Evolutionary conservation across 805 yeast genomes (phyloP).

Genomic region (Metschnikowia reukaufii): DNA sequence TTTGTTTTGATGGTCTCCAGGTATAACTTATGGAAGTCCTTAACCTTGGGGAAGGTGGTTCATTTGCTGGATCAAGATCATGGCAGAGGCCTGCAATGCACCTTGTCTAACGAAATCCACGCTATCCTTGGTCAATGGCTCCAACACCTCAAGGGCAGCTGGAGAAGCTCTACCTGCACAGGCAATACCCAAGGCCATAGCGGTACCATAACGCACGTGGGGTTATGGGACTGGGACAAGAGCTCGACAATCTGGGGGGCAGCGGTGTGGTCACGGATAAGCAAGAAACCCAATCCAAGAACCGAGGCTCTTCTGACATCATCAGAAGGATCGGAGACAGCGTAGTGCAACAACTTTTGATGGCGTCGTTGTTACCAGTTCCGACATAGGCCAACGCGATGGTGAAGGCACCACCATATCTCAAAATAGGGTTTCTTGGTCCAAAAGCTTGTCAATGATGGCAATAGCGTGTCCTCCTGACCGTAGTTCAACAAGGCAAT

Average conservation of each 20-base stretch:
- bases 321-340: conserved; percentile 95
- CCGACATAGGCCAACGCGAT: conserved; percentile 96
- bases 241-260: conserved; percentile 95
- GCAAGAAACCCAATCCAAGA: conserved; percentile 83
- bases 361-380: conserved; percentile 86
- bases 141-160: conserved; percentile 87
- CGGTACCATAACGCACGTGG: conserved; percentile 99
- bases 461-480: conserved; percentile 76
- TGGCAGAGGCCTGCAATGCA: conserved; percentile 86
- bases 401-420: conserved; percentile 95
- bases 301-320: conserved; percentile 97
- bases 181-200: conserved; percentile 93
- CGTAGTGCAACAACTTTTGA: conserved; percentile 84
- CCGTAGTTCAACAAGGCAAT: conserved; percentile 85
- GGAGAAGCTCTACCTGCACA: conserved; percentile 93
- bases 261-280: conserved; percentile 86
- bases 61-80: conserved; percentile 87
- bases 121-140: conserved; percentile 89
- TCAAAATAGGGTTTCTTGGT: conserved; percentile 78
- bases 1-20: conserved; percentile 79
- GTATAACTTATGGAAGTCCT: conserved; percentile 68
- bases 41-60: conserved; percentile 80
- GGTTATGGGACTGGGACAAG: conserved; percentile 90
- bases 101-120: conserved; percentile 98
- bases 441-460: conserved; percentile 62